phyloP scores from a whole-genome alignment of 768 basidiomycete genomes.

The Kwoniella shandongensis region DNA sequence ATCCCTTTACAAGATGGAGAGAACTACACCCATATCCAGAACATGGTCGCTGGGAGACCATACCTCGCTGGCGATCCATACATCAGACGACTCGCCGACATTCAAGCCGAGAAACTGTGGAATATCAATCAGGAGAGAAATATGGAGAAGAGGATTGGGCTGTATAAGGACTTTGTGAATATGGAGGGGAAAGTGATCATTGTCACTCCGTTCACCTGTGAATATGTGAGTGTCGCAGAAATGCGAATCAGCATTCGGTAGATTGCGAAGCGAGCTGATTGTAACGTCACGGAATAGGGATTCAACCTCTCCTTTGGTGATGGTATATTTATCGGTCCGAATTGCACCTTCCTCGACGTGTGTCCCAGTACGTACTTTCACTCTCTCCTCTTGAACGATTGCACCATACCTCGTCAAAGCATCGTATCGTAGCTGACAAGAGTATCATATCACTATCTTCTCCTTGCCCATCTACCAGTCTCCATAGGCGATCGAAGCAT shows the following conservation, averaged over 20 bases:
- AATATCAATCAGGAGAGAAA: slow-evolving; percentile 30
- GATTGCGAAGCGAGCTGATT: too few relatives aligned
- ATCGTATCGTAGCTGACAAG: neutral
- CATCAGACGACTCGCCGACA: slow-evolving; percentile 23
- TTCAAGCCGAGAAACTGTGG: slow-evolving; percentile 17
- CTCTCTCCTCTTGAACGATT: neutral
- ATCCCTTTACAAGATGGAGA: too few relatives aligned
- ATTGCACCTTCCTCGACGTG: slow-evolving; percentile 44
- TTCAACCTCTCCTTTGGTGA: slow-evolving; percentile 44
- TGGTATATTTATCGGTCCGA: slow-evolving; percentile 39
- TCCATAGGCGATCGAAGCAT: slow-evolving; percentile 49
- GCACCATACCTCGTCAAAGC: too few relatives aligned
- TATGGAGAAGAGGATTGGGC: slow-evolving; percentile 24
- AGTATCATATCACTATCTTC: neutral
- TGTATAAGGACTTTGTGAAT: slow-evolving; percentile 12
- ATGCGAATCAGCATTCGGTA: neutral
- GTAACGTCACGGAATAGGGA: too few relatives aligned
- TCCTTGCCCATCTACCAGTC: slow-evolving; percentile 20
- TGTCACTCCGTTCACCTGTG: slow-evolving; percentile 38
- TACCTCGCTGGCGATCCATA: slow-evolving; percentile 33
- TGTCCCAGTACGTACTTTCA: slow-evolving; percentile 35
- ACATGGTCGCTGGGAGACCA: slow-evolving; percentile 34
- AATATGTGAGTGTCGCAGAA: slow-evolving; percentile 38
- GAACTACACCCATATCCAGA: slow-evolving; percentile 7
- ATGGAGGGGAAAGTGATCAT: slow-evolving; percentile 20